Conservation (phyloP, 768 basidiomycete genomes). For the Dioszegia aurantiaca region DNA sequence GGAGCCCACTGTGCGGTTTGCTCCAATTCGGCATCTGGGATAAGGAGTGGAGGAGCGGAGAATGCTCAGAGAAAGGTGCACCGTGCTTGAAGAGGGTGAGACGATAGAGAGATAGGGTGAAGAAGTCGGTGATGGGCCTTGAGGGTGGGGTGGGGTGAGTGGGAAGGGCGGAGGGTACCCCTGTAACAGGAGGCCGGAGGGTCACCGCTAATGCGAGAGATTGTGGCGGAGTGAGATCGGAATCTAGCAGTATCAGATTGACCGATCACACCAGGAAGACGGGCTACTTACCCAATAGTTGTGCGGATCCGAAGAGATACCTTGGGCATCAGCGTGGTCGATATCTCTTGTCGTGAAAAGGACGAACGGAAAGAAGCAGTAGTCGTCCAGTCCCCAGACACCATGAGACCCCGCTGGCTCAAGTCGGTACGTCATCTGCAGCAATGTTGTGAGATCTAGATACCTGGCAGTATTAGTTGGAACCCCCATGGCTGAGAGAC, state of each 20-base stretch:
- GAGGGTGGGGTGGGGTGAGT: conserved; percentile 53
- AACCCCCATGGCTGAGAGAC: not conserved
- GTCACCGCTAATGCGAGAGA: conserved; percentile 26
- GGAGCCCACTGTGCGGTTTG: conserved; percentile 83
- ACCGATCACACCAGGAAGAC: not conserved
- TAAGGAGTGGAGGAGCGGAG: conserved; percentile 78
- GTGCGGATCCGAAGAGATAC: conserved; percentile 86
- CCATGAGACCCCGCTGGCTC: conserved; percentile 98
- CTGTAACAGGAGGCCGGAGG: not conserved
- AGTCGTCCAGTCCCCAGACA: conserved; percentile 96
- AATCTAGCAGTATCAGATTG: conserved; percentile 10
- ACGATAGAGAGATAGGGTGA: conserved; percentile 34
- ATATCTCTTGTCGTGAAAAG: not conserved
- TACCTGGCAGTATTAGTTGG: conserved; percentile 59
- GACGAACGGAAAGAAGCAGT: conserved; percentile 66
- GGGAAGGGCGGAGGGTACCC: conserved; percentile 59
- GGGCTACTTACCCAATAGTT: conserved; percentile 57
- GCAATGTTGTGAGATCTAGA: conserved; percentile 69
- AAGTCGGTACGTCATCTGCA: conserved; percentile 83
- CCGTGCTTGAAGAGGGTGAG: conserved; percentile 33
- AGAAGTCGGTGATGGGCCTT: conserved; percentile 31
- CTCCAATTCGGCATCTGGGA: conserved; percentile 81
- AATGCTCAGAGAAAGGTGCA: conserved; percentile 43
- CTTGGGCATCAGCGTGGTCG: conserved; percentile 10
- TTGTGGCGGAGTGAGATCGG: conserved; percentile 24